phyloP scores from a whole-genome alignment of 441 rosid genomes.

The Adansonia madagascariensis region DNA sequence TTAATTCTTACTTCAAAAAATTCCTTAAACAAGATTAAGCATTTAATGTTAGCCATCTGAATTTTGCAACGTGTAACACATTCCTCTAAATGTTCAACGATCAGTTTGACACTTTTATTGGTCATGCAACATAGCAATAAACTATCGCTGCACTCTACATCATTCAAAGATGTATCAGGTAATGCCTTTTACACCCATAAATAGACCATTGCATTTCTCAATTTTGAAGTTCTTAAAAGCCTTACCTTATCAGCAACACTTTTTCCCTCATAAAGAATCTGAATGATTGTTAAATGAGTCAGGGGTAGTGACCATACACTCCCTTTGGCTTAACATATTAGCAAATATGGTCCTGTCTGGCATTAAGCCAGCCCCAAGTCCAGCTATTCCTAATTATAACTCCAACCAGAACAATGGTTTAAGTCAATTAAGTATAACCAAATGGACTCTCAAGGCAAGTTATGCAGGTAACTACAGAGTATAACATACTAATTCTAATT shows the following conservation, averaged over 20 bases:
- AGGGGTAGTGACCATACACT: constrained; percentile 1
- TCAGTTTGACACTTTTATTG: neutral
- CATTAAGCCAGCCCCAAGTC: constrained; percentile 17
- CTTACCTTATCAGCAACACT: neutral
- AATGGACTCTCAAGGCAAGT: constrained; percentile 11
- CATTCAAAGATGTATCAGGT: constrained; percentile 2
- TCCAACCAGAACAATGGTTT: neutral
- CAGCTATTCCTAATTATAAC: constrained; percentile 4
- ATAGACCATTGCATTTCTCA: constrained; percentile 1
- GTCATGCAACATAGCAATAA: constrained; percentile 1
- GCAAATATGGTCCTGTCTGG: constrained; percentile 20
- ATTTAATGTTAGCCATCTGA: constrained; percentile 11
- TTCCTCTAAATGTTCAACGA: neutral
- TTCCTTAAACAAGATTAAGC: constrained; percentile 10
- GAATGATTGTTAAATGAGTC: constrained; percentile 7
- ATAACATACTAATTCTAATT: constrained; percentile 14
- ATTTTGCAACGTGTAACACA: constrained; percentile 5
- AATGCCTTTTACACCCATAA: constrained; percentile 13
- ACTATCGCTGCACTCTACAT: neutral
- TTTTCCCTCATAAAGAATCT: neutral
- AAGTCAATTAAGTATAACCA: constrained; percentile 6
- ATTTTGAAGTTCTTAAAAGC: constrained; percentile 15
- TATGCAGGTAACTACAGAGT: constrained; percentile 15
- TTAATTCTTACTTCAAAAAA: constrained; percentile 35
- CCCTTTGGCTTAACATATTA: constrained; percentile 20